phyloP scores from a whole-genome alignment of 2,329 filamentous ascomycete species.

The Leptographium procerum region DNA sequence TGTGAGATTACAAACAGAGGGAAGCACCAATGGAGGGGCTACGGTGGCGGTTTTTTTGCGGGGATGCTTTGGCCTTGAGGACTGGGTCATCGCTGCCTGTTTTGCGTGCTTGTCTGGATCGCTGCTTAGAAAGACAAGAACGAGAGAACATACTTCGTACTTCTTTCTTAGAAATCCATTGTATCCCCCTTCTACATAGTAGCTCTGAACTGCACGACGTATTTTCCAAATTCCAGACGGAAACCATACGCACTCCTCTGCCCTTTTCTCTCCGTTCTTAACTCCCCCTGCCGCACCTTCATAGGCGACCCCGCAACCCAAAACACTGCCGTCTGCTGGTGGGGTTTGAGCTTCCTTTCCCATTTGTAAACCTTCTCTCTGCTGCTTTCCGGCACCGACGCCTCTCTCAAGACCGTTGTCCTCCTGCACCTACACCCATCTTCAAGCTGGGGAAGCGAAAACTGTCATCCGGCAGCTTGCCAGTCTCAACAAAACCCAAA shows the following conservation, averaged over 20 bases:
- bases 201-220: not conserved
- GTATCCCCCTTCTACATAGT: too few species aligned
- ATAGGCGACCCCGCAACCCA: constrained; percentile 4
- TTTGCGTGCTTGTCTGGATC: not conserved
- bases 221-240: not conserved
- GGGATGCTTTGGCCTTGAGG: not conserved
- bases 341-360: constrained; percentile 4
- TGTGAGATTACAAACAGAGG: not conserved
- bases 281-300: not conserved
- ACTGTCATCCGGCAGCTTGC: constrained; percentile 48
- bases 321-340: not conserved
- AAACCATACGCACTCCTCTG: not conserved
- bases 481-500: constrained; percentile 44
- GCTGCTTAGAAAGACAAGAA: not conserved
- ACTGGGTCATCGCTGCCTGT: not conserved
- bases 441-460: constrained; percentile 57
- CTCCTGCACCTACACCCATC: not conserved
- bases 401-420: not conserved
- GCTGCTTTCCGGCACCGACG: not conserved
- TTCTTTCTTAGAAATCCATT: constrained; percentile 2
- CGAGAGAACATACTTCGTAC: not conserved
- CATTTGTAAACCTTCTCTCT: not conserved
- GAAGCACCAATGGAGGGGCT: constrained; percentile 1
- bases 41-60: constrained; percentile 1
- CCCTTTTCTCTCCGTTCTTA: not conserved